A percentile compares a stretch with the other conserved stretches of the same genome.
Evolutionary conservation across 1,284 basidiomycete species (phyloP).

Genomic region (Wolfiporia cocos): DNA sequence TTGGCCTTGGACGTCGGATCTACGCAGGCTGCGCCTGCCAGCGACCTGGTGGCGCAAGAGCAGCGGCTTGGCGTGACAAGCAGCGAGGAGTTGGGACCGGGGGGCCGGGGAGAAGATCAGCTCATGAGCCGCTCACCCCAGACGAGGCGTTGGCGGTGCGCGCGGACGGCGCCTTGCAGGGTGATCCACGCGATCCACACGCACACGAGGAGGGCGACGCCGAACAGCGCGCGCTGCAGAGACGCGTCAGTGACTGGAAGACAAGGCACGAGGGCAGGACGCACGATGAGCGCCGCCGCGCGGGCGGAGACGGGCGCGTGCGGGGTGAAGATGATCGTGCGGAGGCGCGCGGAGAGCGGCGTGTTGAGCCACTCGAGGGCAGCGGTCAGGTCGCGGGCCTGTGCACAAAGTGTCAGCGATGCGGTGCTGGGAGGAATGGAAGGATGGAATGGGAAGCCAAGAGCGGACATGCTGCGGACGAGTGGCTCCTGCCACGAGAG

Average conservation of each 20-base stretch:
- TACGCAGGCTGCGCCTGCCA: too few relatives aligned
- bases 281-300: slow-evolving; percentile 50
- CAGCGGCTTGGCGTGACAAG: too few relatives aligned
- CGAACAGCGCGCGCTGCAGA: slow-evolving; percentile 43
- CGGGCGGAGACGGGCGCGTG: slow-evolving; percentile 60
- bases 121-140: slow-evolving; percentile 75
- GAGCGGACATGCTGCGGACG: not conserved
- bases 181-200: slow-evolving; percentile 57
- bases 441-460: not conserved
- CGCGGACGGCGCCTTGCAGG: slow-evolving; percentile 56
- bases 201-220: slow-evolving; percentile 46
- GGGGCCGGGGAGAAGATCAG: slow-evolving; percentile 22
- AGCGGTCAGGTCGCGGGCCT: slow-evolving; percentile 55
- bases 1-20: too few relatives aligned
- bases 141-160: slow-evolving; percentile 63
- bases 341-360: slow-evolving; percentile 65
- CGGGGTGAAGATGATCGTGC: slow-evolving; percentile 63
- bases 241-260: not conserved
- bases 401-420: not conserved
- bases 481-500: not conserved
- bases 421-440: not conserved
- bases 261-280: not conserved
- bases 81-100: not conserved
- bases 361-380: slow-evolving; percentile 70
- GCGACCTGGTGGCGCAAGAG: too few relatives aligned